These are phyloP conservation scores for Solanum infundibuliforme DNA, from an alignment of 257 asterid species.

Conservation along the genomic window DNA sequence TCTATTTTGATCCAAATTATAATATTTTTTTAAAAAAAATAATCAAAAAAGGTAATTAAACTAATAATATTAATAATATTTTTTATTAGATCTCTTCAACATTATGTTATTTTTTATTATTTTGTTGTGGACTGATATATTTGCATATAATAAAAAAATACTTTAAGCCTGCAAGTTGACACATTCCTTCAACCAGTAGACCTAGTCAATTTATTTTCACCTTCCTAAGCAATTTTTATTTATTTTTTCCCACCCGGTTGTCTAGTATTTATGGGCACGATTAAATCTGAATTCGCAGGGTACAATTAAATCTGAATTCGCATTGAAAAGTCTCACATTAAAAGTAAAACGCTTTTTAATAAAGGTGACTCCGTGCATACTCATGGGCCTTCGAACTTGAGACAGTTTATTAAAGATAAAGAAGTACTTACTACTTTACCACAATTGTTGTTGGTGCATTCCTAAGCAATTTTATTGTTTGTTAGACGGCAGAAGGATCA, in stretches of 20 bases:
- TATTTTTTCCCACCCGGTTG: background rate
- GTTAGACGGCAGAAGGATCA: background rate
- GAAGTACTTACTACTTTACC: no score
- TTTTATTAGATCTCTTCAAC: background rate
- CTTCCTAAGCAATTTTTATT: background rate
- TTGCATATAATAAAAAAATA: background rate
- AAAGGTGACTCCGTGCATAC: no score
- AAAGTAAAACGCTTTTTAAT: rapidly evolving
- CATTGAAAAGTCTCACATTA: no score
- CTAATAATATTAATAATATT: background rate
- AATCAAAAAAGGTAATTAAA: background rate
- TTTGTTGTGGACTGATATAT: conserved; percentile 4
- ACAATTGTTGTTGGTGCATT: background rate
- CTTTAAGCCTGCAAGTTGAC: background rate
- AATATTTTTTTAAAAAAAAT: background rate
- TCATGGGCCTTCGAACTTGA: background rate
- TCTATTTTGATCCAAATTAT: background rate
- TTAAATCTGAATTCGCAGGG: no score
- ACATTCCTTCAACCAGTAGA: background rate
- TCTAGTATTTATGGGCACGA: rapidly evolving
- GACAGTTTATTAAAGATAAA: no score
- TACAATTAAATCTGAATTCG: no score
- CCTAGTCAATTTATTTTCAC: background rate
- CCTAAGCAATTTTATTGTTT: background rate
- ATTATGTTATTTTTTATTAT: background rate